Evolutionary conservation across 192 early-diverging fungal species (phyloP), one percentile per base, ranked within the genome.

Genomic region (Cladochytrium replicatum): DNA sequence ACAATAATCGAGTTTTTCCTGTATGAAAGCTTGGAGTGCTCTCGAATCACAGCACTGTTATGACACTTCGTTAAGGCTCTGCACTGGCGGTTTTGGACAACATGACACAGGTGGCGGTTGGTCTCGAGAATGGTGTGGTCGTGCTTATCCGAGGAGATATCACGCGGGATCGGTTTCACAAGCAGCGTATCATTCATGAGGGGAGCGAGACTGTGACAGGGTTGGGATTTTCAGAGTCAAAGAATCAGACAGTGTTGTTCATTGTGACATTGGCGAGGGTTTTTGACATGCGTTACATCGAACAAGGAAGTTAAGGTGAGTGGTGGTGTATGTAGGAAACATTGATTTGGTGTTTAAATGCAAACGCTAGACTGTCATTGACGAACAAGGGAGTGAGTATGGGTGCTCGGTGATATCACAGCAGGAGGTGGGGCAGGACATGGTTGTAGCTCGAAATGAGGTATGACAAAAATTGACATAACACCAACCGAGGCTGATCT

Each of bases 91-190:
- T 78, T 8, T 50, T 91, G 5, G 82, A 87, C 25, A 82, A 82
- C 46, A 48, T 91, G 59, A 75, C 84, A 4, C 95, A 94, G 63
- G 69, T 92, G 9, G 95, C 95, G 9, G 67, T 95, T 28, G 95
- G 92, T 2, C 68, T 98, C 49, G 87, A 89, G 19, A 93, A 91
- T 54, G 95, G 95, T 8, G 80, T 86, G 2, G 91, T 94, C 0
- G 64, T 94, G 17, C 65, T 92, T 28, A 75, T 87, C 13, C 77
- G 84, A 28, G 88, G 90, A 3, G 87, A 91, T 57, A 66, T 95
- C 11, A 75, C 78, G 29, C 79, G 82, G 41, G 85, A 88, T 46
- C 69, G 79, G 11, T 76, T 79, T 27, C 85, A 80, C 0, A 89
- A 88, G 52, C 74, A 85, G 45, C 84, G 83, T 43, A 72, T 87